Base-by-base conservation (phyloP, 257 asterid species). In the Parsonsia alboflavescens region DNA sequence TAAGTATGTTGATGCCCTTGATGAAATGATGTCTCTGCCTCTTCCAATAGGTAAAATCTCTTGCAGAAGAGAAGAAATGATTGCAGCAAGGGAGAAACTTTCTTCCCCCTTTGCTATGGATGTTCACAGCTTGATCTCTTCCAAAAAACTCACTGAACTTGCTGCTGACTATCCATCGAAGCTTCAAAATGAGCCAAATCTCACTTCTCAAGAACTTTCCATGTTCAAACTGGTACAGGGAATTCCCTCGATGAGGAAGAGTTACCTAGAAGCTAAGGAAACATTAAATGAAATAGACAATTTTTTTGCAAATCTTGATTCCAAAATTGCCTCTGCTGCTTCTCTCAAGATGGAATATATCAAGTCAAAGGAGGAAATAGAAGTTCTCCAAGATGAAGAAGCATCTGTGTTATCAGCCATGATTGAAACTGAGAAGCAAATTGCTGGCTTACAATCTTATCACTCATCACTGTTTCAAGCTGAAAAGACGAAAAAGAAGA, bases 1-100 rank as follows among this genome's bases (percentile, higher is more conserved):
- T 28, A 76, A 30, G 48, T 85, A 80, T 67, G 74, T 83, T n/a
- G 76, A 78, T 49, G 81, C 84, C 49, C 89, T 85, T 16, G 89
- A 85, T 28, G 87, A 80, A 46, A 64, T 79, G 41, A 33, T 85
- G 59, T 53, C 74, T 15, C 44, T 70, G 42, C 74, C 88, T 21
- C 10, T 57, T 33, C 56, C 76, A 1, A 58, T 21, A 61, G 54
- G 73, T 45, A 64, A 76, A 42, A 68, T 54, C 45, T 10, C 79
- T 59, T 33, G 30, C 24, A 36, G 56, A n/a, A 78, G 52, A 39
- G 80, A 68, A 36, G 75, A 76, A 22, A 49, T 75, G 54, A 39
- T 65, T 41, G 82, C 75, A 44, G 58, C 74, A 8, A 84, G 84
- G 30, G 68, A 67, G 36, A 73, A 78, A 50, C 85, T 83, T 68